Percentiles rank a stretch among this genome's conserved stretches.
Evolutionary conservation across 2,329 filamentous ascomycete species (phyloP).

Genomic region (Conoideocrella luteorostrata): DNA sequence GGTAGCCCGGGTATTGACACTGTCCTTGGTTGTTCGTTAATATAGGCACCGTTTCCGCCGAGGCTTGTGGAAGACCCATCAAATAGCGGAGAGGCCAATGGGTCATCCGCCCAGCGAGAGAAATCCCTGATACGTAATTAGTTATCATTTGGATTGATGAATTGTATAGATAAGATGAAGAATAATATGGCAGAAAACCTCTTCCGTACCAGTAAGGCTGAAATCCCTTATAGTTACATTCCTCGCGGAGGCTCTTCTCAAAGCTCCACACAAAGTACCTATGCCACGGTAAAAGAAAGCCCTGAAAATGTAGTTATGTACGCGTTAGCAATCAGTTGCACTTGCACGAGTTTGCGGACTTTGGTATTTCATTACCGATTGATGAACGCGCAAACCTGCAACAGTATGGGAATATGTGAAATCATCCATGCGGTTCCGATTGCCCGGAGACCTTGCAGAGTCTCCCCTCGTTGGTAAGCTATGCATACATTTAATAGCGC

Average conservation of each 20-base stretch:
- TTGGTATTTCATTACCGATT: not conserved
- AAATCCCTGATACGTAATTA: conserved; percentile 8
- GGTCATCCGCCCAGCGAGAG: conserved; percentile 4
- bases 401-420: conserved; percentile 8
- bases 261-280: conserved; percentile 32
- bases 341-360: too few species aligned
- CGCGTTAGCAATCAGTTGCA: too few species aligned
- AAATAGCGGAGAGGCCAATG: conserved; percentile 3
- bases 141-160: too few species aligned
- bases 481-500: conserved; percentile 11
- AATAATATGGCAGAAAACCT: too few species aligned
- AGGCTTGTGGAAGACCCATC: conserved; percentile 6
- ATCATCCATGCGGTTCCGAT: conserved; percentile 8
- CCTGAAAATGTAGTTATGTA: not conserved
- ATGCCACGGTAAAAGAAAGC: conserved; percentile 27
- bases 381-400: not conserved
- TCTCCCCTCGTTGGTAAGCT: not conserved
- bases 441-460: not conserved
- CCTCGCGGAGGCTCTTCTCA: conserved; percentile 31
- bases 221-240: conserved; percentile 31
- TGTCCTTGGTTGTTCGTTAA: not conserved
- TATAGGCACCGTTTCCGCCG: conserved; percentile 2
- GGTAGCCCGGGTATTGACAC: not conserved
- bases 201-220: conserved; percentile 11
- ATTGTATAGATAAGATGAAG: too few species aligned